A percentile compares a stretch with the other conserved stretches of the same genome.
These are phyloP conservation scores for Phaeotremella fagi DNA, from an alignment of 768 basidiomycete genomes.

Conservation along the genomic window DNA sequence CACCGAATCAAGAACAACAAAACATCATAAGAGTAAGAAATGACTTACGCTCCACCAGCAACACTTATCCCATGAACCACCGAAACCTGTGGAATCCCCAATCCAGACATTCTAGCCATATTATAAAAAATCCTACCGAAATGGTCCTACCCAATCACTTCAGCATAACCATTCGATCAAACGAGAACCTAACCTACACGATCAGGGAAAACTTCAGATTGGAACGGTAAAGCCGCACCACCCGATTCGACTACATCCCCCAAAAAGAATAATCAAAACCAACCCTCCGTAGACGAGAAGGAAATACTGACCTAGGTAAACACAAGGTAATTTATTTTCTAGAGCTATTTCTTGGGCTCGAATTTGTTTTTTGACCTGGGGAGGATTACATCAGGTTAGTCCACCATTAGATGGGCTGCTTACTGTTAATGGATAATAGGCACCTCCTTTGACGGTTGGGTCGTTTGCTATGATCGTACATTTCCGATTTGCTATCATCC, in stretches of 20 bases:
- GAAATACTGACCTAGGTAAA: slow-evolving; percentile 71
- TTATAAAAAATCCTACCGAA: slow-evolving; percentile 97
- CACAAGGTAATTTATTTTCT: slow-evolving; percentile 81
- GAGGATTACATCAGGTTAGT: slow-evolving; percentile 20
- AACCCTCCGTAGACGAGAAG: background rate
- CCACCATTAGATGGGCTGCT: slow-evolving; percentile 16
- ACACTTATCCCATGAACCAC: slow-evolving; percentile 93
- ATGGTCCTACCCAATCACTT: too few species aligned
- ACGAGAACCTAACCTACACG: too few species aligned
- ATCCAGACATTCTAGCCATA: slow-evolving; percentile 85
- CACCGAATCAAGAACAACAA: background rate
- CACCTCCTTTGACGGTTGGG: slow-evolving; percentile 86
- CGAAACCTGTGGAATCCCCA: slow-evolving; percentile 85
- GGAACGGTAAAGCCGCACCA: slow-evolving; percentile 84
- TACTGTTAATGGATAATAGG: slow-evolving; percentile 82
- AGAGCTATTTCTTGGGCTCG: slow-evolving; percentile 91
- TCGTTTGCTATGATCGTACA: slow-evolving; percentile 92
- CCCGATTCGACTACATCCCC: slow-evolving; percentile 73
- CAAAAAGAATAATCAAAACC: background rate
- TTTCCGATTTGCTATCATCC: slow-evolving; percentile 71
- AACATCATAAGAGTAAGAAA: background rate
- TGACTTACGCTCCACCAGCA: slow-evolving; percentile 76
- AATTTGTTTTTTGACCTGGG: slow-evolving; percentile 86
- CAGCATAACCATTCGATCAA: too few species aligned
- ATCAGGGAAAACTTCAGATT: slow-evolving; percentile 91